Evolutionary conservation across 2,329 filamentous ascomycete species (phyloP), one percentile per base, ranked within the genome.

Genomic region (Trichoderma aggressivum): DNA sequence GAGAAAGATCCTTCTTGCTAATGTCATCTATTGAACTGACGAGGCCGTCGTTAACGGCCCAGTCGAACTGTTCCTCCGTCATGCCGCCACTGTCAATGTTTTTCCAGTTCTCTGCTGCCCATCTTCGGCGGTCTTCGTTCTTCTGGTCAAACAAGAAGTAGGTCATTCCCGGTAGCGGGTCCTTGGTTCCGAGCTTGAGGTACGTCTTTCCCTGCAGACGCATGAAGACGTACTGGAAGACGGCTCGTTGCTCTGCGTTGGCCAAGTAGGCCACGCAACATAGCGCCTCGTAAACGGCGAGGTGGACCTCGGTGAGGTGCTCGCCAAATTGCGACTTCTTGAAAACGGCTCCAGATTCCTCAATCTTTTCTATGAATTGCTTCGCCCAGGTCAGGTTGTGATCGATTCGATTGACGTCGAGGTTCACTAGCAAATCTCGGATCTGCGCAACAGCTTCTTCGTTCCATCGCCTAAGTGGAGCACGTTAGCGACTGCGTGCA

Each of bases 231-330:
- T 87, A 89, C 78, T 97, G 92, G 78, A 98, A 97, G 74, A 90
- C 79, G 0, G 78, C 75, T 3, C 86, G 83, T 74, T 85, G 85
- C 5, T 85, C 84, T 1, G 86, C 83, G n/a, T 84, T 75, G 58
- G 82, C 86, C 72, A 98, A 85, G 78, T 97, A 94, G 1, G 91
- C 86, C 74, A 94, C 89, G 79, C 92, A 97, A 79, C 94, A 97
- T 65, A 98, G 83, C 0, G 92, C 91, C 79, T 98, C 95, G 76
- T 97, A 97, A 34, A 98, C 88, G 12, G 93, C 91, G 71, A 96
- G 88, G 64, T 97, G 87, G 7, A 93, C 89, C 32, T 88, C 83
- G 2, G 86, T 82, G 32, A 87, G 81, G 7, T 85, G 79, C 24
- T 82, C 81, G 14, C 83, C 84, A 47, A 88, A 81, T 66, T 83